These are phyloP conservation scores for Phytophthora sansomeana DNA, from an alignment of 352 stramenopile genomes.

Conservation along the genomic window DNA sequence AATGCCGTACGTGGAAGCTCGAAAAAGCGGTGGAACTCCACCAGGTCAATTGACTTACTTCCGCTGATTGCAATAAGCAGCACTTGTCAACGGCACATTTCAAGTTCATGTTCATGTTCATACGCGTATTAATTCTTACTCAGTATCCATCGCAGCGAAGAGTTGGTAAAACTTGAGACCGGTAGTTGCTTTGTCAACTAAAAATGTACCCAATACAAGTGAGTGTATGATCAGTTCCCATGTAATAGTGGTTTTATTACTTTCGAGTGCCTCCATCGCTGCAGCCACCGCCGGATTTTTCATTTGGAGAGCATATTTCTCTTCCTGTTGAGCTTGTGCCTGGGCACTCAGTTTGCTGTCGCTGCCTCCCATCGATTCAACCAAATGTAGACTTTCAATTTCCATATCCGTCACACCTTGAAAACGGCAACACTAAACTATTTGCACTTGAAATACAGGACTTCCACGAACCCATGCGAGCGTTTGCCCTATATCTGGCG, in stretches of 20 bases:
- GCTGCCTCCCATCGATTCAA: conserved; percentile 43
- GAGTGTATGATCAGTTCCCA: background rate
- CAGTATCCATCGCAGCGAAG: conserved; percentile 58
- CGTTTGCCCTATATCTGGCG: conserved; percentile 18
- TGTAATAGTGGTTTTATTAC: conserved; percentile 21
- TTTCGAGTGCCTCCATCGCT: conserved; percentile 46
- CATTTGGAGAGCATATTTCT: conserved; percentile 45
- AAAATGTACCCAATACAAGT: background rate
- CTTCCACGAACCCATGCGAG: background rate
- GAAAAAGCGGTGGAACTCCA: conserved; percentile 59
- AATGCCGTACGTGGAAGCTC: conserved; percentile 46
- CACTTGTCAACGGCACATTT: background rate
- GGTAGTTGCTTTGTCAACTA: conserved; percentile 49
- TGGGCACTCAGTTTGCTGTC: conserved; percentile 50
- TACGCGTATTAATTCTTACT: conserved; percentile 49
- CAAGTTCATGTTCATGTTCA: background rate
- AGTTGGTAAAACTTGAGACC: conserved; percentile 56
- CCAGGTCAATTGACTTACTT: conserved; percentile 67
- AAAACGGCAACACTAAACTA: background rate
- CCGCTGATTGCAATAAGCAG: conserved; percentile 24
- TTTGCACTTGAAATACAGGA: conserved; percentile 1
- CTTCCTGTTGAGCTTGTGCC: conserved; percentile 29
- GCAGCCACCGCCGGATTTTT: conserved; percentile 47
- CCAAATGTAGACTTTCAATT: background rate
- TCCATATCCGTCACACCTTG: conserved; percentile 1